Percentiles rank a stretch among this genome's conserved stretches.
phyloP scores from a whole-genome alignment of 495 filamentous ascomycete species.

The Aspergillus funiculosus region DNA sequence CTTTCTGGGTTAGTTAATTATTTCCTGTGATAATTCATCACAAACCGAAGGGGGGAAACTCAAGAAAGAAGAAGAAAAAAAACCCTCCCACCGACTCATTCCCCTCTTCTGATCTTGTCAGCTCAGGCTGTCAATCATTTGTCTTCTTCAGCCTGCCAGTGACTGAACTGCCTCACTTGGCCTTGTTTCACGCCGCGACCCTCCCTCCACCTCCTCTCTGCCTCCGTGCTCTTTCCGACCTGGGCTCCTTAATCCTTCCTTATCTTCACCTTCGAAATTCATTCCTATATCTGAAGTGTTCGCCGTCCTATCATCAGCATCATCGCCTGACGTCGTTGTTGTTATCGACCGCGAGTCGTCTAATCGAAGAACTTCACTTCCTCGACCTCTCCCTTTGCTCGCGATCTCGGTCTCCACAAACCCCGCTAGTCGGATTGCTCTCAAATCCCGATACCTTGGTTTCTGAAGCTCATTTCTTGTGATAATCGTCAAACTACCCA shows the following conservation, averaged over 20 bases:
- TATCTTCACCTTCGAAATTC: constrained; percentile 10
- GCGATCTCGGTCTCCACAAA: constrained; percentile 12
- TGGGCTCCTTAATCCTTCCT: constrained; percentile 13
- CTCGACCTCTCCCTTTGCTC: constrained; percentile 8
- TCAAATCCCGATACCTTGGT: constrained; percentile 6
- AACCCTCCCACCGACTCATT: constrained; percentile 10
- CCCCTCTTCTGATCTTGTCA: constrained; percentile 14
- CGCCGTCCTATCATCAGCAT: constrained; percentile 7
- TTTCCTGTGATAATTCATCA: constrained; percentile 1
- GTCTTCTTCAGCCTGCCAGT: constrained; percentile 19
- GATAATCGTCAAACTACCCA: constrained; percentile 14
- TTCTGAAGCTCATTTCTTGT: constrained; percentile 6
- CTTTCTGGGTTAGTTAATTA: constrained; percentile 7
- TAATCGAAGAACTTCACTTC: constrained; percentile 6
- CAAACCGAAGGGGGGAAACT: constrained; percentile 3
- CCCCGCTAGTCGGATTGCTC: constrained; percentile 13
- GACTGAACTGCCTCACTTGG: constrained; percentile 13
- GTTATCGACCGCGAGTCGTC: constrained; percentile 3
- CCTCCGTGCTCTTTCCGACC: constrained; percentile 11
- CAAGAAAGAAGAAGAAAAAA: constrained; percentile 7
- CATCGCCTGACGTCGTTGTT: background rate
- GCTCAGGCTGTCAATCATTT: constrained; percentile 25
- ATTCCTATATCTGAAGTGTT: constrained; percentile 12
- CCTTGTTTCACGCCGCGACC: constrained; percentile 19
- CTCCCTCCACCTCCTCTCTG: constrained; percentile 11